Conservation (phyloP, 768 basidiomycete species). For the Galerina marginata region DNA sequence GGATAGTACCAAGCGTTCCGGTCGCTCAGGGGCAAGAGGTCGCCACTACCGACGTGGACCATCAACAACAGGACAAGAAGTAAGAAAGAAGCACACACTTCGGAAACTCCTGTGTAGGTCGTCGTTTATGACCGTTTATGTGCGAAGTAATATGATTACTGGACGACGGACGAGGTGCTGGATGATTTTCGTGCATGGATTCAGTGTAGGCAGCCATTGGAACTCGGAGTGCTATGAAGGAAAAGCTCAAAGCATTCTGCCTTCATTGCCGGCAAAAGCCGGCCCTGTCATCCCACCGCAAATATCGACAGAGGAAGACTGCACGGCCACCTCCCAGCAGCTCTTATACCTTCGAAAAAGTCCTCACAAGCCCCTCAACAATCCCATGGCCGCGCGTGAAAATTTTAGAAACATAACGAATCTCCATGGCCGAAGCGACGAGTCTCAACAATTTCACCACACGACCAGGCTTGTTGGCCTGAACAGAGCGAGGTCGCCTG, state of each 20-base stretch:
- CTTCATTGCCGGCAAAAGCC: constrained; percentile 24
- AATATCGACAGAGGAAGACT: constrained; percentile 35
- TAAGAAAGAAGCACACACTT: constrained; percentile 31
- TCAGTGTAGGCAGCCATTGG: constrained; percentile 27
- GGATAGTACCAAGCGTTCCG: constrained; percentile 86
- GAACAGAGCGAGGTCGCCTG: no score
- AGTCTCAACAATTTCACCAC: no score
- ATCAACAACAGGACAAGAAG: constrained; percentile 23
- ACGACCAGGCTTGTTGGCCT: no score
- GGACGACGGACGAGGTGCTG: constrained; percentile 25
- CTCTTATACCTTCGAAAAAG: neutral
- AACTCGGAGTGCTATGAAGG: neutral
- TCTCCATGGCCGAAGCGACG: no score
- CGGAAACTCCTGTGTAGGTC: constrained; percentile 31
- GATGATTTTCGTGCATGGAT: constrained; percentile 22
- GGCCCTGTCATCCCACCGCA: constrained; percentile 12
- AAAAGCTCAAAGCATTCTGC: neutral
- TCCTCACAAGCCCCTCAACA: no score
- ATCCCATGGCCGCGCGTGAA: no score
- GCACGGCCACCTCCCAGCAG: constrained; percentile 56
- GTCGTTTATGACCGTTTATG: constrained; percentile 35
- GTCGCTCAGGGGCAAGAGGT: constrained; percentile 62
- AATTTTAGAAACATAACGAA: no score
- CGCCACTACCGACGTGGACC: constrained; percentile 28
- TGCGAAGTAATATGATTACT: constrained; percentile 27